These are phyloP conservation scores for Fraxinus cuspidata DNA, from an alignment of 257 asterid genomes.

Conservation along the genomic window DNA sequence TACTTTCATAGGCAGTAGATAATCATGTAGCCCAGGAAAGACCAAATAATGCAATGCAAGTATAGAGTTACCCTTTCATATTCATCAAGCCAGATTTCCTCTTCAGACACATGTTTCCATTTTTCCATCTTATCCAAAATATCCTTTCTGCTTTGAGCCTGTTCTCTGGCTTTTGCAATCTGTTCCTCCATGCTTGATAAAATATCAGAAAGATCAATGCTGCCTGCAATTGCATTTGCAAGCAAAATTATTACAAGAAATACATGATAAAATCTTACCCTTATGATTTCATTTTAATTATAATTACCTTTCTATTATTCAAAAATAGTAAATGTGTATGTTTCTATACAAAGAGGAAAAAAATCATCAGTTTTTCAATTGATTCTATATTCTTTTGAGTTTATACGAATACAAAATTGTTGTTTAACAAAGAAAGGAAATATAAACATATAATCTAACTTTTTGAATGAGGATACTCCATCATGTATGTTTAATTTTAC, in stretches of 20 bases:
- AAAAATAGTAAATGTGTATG: background rate
- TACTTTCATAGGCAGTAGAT: slow-evolving; percentile 21
- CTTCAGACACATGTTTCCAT: slow-evolving; percentile 75
- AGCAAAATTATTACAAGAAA: slow-evolving; percentile 6
- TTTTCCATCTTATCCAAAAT: slow-evolving; percentile 81
- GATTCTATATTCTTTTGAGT: background rate
- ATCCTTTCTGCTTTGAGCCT: slow-evolving; percentile 76
- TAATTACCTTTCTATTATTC: background rate
- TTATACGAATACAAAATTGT: background rate
- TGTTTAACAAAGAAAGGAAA: background rate
- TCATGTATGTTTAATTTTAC: background rate
- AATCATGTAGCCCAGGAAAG: slow-evolving; percentile 6
- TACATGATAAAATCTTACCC: background rate
- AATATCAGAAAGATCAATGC: slow-evolving; percentile 55
- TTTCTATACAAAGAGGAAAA: background rate
- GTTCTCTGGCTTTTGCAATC: slow-evolving; percentile 65
- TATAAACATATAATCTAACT: background rate
- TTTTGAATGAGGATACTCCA: background rate
- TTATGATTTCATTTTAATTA: background rate
- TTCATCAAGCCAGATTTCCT: slow-evolving; percentile 85
- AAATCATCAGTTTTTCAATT: background rate
- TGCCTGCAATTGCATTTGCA: slow-evolving; percentile 47
- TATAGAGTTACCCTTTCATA: slow-evolving; percentile 69
- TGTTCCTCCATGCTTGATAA: slow-evolving; percentile 70
- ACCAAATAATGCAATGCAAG: slow-evolving; percentile 3